phyloP scores from a whole-genome alignment of 495 filamentous ascomycete species.

The Amphirosellinia nigrospora region DNA sequence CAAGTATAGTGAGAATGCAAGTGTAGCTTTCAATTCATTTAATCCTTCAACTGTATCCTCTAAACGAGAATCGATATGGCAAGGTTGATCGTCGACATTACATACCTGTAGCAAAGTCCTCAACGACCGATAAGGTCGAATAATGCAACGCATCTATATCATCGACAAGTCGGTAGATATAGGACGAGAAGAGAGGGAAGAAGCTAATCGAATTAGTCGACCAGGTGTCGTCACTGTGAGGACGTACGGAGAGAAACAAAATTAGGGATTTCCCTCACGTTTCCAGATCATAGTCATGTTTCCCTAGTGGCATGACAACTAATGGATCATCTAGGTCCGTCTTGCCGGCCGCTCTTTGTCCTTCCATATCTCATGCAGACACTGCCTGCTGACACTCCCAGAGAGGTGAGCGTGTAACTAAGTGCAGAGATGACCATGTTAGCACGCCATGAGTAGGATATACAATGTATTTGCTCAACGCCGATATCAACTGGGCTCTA shows the following conservation, averaged over 20 bases:
- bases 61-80: not conserved
- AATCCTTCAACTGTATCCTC: too few relatives aligned
- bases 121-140: conserved; percentile 72
- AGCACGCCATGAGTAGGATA: conserved; percentile 17
- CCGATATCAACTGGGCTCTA: not conserved
- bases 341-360: conserved; percentile 57
- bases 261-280: conserved; percentile 64
- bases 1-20: not conserved
- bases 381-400: conserved; percentile 77
- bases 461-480: not conserved
- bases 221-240: not conserved
- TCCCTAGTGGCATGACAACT: conserved; percentile 68
- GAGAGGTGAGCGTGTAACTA: conserved; percentile 86
- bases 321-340: conserved; percentile 71
- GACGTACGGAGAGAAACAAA: conserved; percentile 49
- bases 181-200: conserved; percentile 79
- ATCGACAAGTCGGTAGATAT: conserved; percentile 76
- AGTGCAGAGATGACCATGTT: conserved; percentile 17
- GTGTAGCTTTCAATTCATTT: too few relatives aligned
- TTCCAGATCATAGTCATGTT: conserved; percentile 72
- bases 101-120: conserved; percentile 64
- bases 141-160: conserved; percentile 61
- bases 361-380: conserved; percentile 77
- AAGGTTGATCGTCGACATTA: not conserved
- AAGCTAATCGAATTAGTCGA: conserved; percentile 48